Evolutionary conservation across 352 stramenopile genomes (phyloP), one percentile per base, ranked within the genome.

Genomic region (Phytophthora ramorum): DNA sequence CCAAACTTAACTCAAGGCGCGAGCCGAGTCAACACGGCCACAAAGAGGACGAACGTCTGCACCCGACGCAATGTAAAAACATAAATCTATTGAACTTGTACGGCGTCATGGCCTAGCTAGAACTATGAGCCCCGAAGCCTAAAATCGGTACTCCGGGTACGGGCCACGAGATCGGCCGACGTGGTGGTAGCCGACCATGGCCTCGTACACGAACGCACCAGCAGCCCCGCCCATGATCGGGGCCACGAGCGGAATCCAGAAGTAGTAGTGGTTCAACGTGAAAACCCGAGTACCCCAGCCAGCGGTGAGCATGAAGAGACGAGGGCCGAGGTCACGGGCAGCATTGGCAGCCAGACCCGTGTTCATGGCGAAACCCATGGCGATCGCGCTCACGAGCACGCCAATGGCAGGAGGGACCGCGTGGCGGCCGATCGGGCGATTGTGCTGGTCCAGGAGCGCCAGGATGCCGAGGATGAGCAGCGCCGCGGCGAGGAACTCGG

Each of bases 301-400:
- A 51, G 81, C 77, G 19, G 84, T 63, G 13, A 73, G 67, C 26
- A 83, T 92, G 71, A 90, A 90, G 14, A 92, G 8, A 17, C 83
- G 83, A 44, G 83, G 83, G 7, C 76, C 72, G 53, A 93, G 87
- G 58, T 93, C 85, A 38, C 85, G 83, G 13, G 83, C 83, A 9
- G 75, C 83, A 60, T 93, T 93, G 50, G 89, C 66, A n/a, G 85
- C 81, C 44, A 91, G 89, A 9, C 85, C 85, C 35, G 85, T 93
- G 79, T 93, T 92, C 77, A 89, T 91, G 16, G 77, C 85, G 48
- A 93, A 93, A 7, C 78, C 89, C 40, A 92, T 79, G 10, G 84
- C 84, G 51, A 92, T 92, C n/a, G 81, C 81, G 16, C 77, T 79
- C 32, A 93, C 73, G n/a, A 91, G 75, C 32, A 93, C 61, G 2